Conservation (phyloP, 2,329 filamentous ascomycete genomes). For the Cyclaneusma minus region DNA sequence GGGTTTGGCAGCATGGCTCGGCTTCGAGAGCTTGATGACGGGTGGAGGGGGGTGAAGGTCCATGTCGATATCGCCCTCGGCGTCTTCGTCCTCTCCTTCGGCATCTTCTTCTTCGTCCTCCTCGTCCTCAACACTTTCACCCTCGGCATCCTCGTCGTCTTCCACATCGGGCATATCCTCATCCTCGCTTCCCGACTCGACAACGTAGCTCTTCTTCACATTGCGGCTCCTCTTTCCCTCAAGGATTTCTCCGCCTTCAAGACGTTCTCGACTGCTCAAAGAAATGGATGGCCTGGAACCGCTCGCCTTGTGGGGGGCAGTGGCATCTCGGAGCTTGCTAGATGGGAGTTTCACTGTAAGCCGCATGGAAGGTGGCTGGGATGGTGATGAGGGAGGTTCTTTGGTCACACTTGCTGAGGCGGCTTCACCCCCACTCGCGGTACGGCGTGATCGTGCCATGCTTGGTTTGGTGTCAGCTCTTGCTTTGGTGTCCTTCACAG, state of each 20-base stretch:
- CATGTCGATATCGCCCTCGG: constrained; percentile 17
- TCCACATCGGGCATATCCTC: constrained; percentile 13
- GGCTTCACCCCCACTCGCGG: no score
- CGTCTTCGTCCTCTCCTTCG: constrained; percentile 24
- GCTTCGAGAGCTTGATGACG: constrained; percentile 16
- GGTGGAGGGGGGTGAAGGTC: constrained; percentile 15
- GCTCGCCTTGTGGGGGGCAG: constrained; percentile 10
- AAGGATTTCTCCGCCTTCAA: constrained; percentile 16
- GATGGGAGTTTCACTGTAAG: constrained; percentile 19
- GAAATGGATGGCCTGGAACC: constrained; percentile 5
- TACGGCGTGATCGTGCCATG: no score
- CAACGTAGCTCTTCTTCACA: constrained; percentile 23
- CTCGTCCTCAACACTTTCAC: constrained; percentile 24
- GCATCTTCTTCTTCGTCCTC: constrained; percentile 25
- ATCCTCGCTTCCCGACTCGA: constrained; percentile 28
- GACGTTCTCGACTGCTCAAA: constrained; percentile 10
- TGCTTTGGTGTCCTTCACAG: no score
- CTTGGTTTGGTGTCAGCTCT: no score
- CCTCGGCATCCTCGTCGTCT: constrained; percentile 18
- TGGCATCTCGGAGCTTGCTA: constrained; percentile 18
- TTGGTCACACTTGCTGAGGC: no score
- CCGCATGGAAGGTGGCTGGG: constrained; percentile 14
- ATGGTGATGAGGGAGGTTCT: constrained; percentile 10
- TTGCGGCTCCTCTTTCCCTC: constrained; percentile 17
- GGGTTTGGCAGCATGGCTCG: constrained; percentile 9